A percentile compares a stretch with the other conserved stretches of the same genome.
phyloP scores from a whole-genome alignment of 2,329 filamentous ascomycete species.

The Lasiodiplodia gonubiensis region DNA sequence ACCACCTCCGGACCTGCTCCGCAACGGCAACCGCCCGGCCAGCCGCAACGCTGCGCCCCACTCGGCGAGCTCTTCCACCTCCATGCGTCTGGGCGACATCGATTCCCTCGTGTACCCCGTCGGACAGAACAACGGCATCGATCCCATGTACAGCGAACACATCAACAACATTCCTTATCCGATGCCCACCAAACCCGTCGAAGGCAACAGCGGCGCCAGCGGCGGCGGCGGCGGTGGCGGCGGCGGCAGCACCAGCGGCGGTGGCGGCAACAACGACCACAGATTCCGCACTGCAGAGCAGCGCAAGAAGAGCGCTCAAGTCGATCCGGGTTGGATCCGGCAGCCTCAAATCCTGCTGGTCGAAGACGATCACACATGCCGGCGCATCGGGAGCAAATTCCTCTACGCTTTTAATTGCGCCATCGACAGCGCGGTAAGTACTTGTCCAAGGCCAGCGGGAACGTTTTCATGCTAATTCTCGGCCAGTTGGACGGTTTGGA shows the following conservation, averaged over 20 bases:
- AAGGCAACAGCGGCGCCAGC: constrained; percentile 42
- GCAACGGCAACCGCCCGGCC: constrained; percentile 53
- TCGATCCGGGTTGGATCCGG: constrained; percentile 69
- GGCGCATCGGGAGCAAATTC: constrained; percentile 70
- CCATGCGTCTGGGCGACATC: constrained; percentile 62
- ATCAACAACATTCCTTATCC: constrained; percentile 93
- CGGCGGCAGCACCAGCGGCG: background rate
- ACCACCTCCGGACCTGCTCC: constrained; percentile 60
- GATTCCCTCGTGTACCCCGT: constrained; percentile 87
- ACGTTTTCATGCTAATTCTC: constrained; percentile 36
- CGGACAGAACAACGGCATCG: constrained; percentile 87
- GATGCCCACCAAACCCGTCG: constrained; percentile 69
- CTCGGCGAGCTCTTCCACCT: constrained; percentile 57
- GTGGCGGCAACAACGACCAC: constrained; percentile 43
- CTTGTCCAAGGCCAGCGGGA: background rate
- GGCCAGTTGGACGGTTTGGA: constrained; percentile 81
- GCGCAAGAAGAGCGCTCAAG: constrained; percentile 64
- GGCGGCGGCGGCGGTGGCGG: constrained; percentile 29
- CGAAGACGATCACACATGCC: constrained; percentile 75
- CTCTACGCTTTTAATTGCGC: constrained; percentile 68
- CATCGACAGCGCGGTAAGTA: constrained; percentile 67
- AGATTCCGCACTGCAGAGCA: constrained; percentile 43
- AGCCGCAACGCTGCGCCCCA: constrained; percentile 51
- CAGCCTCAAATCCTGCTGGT: constrained; percentile 85
- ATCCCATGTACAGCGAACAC: constrained; percentile 92